phyloP scores from a whole-genome alignment of 2,329 filamentous ascomycete species.

The Aspergillus persii region DNA sequence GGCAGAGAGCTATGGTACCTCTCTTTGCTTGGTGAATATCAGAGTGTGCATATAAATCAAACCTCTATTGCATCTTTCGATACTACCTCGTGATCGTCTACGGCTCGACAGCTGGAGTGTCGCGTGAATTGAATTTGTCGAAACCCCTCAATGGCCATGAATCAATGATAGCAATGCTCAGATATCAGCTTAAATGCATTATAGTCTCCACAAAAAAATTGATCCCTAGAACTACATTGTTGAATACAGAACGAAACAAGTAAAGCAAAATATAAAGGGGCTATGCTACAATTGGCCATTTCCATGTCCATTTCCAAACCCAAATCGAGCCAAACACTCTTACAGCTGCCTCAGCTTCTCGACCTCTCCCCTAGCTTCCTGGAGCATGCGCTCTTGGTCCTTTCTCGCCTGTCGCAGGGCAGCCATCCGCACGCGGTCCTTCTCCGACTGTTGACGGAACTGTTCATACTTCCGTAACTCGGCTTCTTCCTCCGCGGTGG shows the following conservation, averaged over 20 bases:
- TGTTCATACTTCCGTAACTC: slow-evolving; percentile 36
- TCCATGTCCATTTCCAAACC: slow-evolving; percentile 1
- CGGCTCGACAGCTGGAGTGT: neutral
- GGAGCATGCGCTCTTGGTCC: slow-evolving; percentile 46
- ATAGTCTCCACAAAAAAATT: slow-evolving; percentile 1
- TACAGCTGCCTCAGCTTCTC: slow-evolving; percentile 40
- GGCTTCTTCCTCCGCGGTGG: slow-evolving; percentile 34
- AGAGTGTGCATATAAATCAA: neutral
- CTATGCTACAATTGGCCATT: slow-evolving; percentile 24
- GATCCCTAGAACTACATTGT: slow-evolving; percentile 20
- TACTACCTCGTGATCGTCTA: neutral
- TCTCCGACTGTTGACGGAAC: slow-evolving; percentile 35
- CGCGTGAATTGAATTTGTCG: neutral
- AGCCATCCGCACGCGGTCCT: slow-evolving; percentile 39
- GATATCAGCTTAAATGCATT: neutral
- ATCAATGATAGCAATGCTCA: neutral
- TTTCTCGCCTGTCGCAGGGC: slow-evolving; percentile 43
- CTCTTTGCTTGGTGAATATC: too few species aligned
- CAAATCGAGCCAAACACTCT: slow-evolving; percentile 9
- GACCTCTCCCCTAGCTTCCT: slow-evolving; percentile 44
- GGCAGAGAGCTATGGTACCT: too few species aligned
- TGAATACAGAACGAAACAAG: slow-evolving; percentile 8
- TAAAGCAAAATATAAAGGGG: slow-evolving; percentile 15
- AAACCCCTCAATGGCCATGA: neutral
- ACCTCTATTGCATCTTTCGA: neutral